Evolutionary conservation across 306 rosid genomes (phyloP), one percentile per base, ranked within the genome.

Genomic region (Quercus suber): DNA sequence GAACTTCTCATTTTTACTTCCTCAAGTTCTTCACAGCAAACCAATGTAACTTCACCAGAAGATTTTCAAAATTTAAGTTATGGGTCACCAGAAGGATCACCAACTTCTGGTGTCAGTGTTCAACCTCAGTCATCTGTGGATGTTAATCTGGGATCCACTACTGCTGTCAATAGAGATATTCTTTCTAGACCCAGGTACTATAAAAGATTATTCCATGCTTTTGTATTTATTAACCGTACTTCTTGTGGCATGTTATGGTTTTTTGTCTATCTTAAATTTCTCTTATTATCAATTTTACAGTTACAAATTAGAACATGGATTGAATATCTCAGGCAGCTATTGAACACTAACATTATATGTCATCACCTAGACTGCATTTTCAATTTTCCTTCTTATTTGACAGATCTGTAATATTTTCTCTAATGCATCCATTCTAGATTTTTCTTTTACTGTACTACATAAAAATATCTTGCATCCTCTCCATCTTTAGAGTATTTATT

Each of bases 121-220:
- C 89, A 52, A 78, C 80, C 83, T 64, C 79, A 82, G 18, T 70
- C 73, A 17, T 75, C 85, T 52, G 80, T 55, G 33, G 61, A 30
- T 68, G 73, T 56, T 71, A 76, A 71, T 59, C 28, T 73, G 75
- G 83, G 55, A 76, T 78, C 76, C 75, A 83, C 72, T 70, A 28
- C 79, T 75, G 82, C 64, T 76, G 75, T 77, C 11, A 84, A 74
- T 51, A 64, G 23, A 30, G 87, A 82, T 58, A 73, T 82, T 61
- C 79, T 88, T 67, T 73, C 77, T 78, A 84, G 81, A 52, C 82
- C 89, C 79, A 90, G 93, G 98, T 93, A 86, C 30, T 67, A 63
- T 9, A 19, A 68, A 4, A 23, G 20, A 31, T 33, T 18, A 68
- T 68, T 68, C 11, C 25, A 19, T 68, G 17, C 72, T 35, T n/a